A percentile compares a stretch with the other conserved stretches of the same genome.
phyloP scores from a whole-genome alignment of 192 early-diverging fungal genomes.

The Dissophora globulifera region DNA sequence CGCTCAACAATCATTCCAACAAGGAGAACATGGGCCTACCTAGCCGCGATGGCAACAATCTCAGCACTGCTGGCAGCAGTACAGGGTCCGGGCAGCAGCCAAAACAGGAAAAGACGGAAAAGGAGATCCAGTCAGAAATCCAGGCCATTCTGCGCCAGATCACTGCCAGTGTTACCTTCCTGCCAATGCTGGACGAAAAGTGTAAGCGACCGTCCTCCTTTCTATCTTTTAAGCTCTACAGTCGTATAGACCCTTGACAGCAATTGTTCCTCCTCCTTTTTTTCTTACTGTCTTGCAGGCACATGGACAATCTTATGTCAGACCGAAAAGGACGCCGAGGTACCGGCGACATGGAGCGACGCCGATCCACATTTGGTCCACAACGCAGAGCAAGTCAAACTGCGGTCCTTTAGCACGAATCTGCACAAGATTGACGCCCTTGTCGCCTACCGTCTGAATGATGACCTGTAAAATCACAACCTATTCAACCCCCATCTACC shows the following conservation, averaged over 20 bases:
- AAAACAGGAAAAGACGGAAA: slow-evolving; percentile 61
- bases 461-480: slow-evolving; percentile 47
- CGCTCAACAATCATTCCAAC: neutral
- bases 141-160: slow-evolving; percentile 94
- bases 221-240: neutral
- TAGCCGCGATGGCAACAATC: neutral
- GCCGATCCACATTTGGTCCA: slow-evolving; percentile 81
- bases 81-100: slow-evolving; percentile 2
- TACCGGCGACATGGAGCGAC: slow-evolving; percentile 89
- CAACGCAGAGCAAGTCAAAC: slow-evolving; percentile 84
- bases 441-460: slow-evolving; percentile 83
- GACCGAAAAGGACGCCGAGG: slow-evolving; percentile 85
- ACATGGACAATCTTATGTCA: slow-evolving; percentile 94
- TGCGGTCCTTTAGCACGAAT: slow-evolving; percentile 86
- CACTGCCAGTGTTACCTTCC: slow-evolving; percentile 87
- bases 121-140: slow-evolving; percentile 79
- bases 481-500: neutral
- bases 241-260: neutral
- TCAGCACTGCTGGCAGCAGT: neutral
- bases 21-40: neutral
- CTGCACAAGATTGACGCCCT: slow-evolving; percentile 86
- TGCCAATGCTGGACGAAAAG: slow-evolving; percentile 88
- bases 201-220: slow-evolving; percentile 58
- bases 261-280: neutral
- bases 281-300: slow-evolving; percentile 52